Evolutionary conservation across 2,329 filamentous ascomycete genomes (phyloP).

Genomic region (Colletotrichum nymphaeae): DNA sequence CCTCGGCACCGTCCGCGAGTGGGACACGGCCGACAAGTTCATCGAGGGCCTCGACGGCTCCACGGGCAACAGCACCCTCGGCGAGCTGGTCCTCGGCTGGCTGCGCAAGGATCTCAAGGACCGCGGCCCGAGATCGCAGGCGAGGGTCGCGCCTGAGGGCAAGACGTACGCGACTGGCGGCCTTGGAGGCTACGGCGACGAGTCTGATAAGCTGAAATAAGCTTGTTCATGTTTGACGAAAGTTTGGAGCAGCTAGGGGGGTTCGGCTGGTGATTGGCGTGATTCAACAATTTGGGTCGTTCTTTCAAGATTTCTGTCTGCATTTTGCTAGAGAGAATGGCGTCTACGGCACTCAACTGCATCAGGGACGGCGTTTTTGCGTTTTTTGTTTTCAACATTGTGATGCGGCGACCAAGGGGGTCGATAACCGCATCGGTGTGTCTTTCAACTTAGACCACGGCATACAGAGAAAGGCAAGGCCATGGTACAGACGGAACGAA

Average conservation of each 20-base stretch:
- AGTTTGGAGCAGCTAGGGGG: neutral
- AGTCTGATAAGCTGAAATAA: conserved; percentile 51
- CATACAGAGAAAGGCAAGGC: neutral
- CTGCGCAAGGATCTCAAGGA: conserved; percentile 82
- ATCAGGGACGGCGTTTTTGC: conserved; percentile 26
- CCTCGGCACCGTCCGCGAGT: conserved; percentile 87
- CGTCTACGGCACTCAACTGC: conserved; percentile 32
- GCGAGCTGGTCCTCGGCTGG: conserved; percentile 90
- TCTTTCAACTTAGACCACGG: conserved; percentile 17
- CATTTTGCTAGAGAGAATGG: neutral
- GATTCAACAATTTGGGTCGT: conserved; percentile 10
- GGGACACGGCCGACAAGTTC: conserved; percentile 80
- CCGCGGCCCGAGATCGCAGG: conserved; percentile 78
- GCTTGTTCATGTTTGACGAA: neutral
- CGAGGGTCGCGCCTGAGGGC: conserved; percentile 68
- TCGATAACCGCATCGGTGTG: neutral
- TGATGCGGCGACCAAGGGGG: neutral
- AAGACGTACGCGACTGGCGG: conserved; percentile 69
- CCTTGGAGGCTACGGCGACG: conserved; percentile 68
- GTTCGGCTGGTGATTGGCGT: neutral
- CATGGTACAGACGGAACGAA: neutral
- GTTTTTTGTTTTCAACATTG: neutral
- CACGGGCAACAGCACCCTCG: conserved; percentile 83
- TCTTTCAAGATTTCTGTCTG: neutral
- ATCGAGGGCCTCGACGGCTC: conserved; percentile 61